Evolutionary conservation across 257 asterid species (phyloP).

Genomic region (Fraxinus cuspidata): DNA sequence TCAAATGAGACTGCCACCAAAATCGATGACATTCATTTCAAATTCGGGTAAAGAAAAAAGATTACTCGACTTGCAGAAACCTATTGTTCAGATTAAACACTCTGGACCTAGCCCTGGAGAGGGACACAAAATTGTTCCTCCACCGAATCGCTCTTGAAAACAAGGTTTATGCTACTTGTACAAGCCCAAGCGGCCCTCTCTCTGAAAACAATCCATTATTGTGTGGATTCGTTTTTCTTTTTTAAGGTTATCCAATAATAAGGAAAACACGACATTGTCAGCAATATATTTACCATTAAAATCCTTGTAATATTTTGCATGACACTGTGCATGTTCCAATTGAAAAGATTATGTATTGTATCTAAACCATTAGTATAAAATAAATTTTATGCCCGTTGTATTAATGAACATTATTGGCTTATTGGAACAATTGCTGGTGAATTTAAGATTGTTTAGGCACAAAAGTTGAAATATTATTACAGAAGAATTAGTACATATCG

Average conservation of each 20-base stretch:
- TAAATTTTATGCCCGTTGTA: too few species aligned
- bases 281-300: background rate
- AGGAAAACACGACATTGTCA: background rate
- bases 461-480: too few species aligned
- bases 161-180: too few species aligned
- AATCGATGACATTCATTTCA: background rate
- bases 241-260: background rate
- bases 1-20: background rate
- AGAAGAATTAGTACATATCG: too few species aligned
- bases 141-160: background rate
- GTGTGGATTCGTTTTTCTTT: too few species aligned
- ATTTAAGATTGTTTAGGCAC: too few species aligned
- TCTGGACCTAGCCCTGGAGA: background rate
- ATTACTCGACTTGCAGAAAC: too few species aligned
- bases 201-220: too few species aligned
- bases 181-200: too few species aligned
- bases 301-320: background rate
- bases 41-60: background rate
- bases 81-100: too few species aligned
- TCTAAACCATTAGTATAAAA: background rate
- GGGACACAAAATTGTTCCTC: background rate
- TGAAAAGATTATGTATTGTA: background rate
- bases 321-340: background rate
- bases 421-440: too few species aligned
- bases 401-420: too few species aligned